Conservation (phyloP, 2,329 filamentous ascomycete genomes). For the Colletotrichum somersetense region DNA sequence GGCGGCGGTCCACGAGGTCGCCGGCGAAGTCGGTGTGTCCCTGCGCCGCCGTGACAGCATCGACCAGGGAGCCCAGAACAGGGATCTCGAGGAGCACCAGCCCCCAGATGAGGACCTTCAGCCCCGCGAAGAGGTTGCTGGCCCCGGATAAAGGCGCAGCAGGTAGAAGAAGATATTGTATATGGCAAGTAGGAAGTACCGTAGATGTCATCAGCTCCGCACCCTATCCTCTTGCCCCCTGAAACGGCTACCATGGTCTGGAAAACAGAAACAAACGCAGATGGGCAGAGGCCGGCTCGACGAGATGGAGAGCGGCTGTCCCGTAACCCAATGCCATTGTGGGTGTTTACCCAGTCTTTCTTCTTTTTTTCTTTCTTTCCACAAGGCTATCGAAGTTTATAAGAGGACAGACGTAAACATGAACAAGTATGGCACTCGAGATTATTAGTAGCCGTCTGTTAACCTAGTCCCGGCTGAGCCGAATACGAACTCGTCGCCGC, state of each 20-base stretch:
- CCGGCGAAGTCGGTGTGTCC: constrained; percentile 21
- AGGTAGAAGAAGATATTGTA: constrained; percentile 54
- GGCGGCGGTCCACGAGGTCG: no score
- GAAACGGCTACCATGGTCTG: fast-evolving
- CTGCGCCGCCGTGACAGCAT: constrained; percentile 20
- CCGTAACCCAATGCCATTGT: constrained; percentile 20
- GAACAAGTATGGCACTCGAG: no score
- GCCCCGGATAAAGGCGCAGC: constrained; percentile 49
- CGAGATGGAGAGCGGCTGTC: not conserved
- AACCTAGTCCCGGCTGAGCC: not conserved
- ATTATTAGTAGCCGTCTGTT: not conserved
- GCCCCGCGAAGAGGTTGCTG: constrained; percentile 42
- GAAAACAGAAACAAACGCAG: not conserved
- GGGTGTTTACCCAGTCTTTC: not conserved
- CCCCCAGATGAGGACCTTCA: constrained; percentile 29
- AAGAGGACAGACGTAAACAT: not conserved
- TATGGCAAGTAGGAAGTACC: constrained; percentile 39
- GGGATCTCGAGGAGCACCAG: constrained; percentile 34
- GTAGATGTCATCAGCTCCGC: not conserved
- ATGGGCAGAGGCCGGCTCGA: not conserved
- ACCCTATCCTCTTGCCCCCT: no score
- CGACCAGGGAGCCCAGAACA: constrained; percentile 28
- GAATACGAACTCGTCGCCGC: constrained; percentile 35
- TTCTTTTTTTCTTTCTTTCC: not conserved
- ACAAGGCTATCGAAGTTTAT: not conserved